Conservation (phyloP, 345 rosid genomes). For the Brassica rapa region DNA sequence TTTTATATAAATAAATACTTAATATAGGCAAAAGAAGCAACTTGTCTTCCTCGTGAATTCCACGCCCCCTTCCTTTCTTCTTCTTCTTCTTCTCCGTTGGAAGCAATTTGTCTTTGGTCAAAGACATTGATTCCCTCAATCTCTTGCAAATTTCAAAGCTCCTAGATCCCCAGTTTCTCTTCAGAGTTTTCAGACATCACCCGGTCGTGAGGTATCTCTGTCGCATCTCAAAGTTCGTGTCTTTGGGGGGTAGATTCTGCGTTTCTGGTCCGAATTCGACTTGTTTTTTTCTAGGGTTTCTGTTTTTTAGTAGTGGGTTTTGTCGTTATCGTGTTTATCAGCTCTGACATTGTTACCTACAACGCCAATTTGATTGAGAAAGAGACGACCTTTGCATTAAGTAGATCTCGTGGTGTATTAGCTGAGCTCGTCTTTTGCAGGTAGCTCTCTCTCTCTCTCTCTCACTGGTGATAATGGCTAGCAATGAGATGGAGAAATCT, state of each 20-base stretch:
- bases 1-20: neutral
- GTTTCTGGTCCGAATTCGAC: neutral
- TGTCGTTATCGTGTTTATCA: neutral
- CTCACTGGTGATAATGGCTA: constrained; percentile 51
- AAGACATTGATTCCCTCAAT: neutral
- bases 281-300: neutral
- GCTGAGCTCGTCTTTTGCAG: constrained; percentile 42
- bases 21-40: constrained; percentile 18
- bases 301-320: neutral
- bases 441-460: constrained; percentile 36
- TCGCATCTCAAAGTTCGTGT: neutral
- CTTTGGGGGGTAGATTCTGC: neutral
- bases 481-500: constrained; percentile 67
- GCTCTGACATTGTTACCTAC: neutral
- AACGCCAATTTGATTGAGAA: neutral
- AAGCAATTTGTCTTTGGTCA: neutral
- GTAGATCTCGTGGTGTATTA: constrained; percentile 28
- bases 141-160: neutral
- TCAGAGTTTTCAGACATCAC: neutral
- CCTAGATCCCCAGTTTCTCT: neutral
- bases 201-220: neutral
- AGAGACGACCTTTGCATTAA: neutral
- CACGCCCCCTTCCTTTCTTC: constrained; percentile 15
- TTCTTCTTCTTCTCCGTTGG: neutral
- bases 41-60: constrained; percentile 22